Evolutionary conservation across 2,329 filamentous ascomycete species (phyloP).

Genomic region (Penicillium sp.): DNA sequence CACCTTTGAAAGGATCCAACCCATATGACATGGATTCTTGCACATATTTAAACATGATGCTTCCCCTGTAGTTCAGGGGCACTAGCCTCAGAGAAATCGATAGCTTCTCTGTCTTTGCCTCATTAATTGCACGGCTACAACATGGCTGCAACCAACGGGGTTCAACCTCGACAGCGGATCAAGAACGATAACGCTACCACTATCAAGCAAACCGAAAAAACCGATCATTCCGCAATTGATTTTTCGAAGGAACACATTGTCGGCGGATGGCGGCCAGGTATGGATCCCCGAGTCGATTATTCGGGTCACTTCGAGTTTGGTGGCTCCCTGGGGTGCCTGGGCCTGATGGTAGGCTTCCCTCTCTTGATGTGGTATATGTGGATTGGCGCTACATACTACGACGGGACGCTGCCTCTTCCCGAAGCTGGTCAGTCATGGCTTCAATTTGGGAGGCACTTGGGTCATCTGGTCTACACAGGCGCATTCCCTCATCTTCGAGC

Average conservation of each 20-base stretch:
- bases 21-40: neutral
- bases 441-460: conserved; percentile 73
- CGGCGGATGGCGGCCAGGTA: conserved; percentile 29
- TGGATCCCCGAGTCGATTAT: conserved; percentile 31
- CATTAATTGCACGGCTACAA: neutral
- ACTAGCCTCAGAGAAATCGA: neutral
- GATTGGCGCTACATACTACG: conserved; percentile 89
- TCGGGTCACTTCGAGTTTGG: conserved; percentile 72
- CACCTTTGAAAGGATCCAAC: neutral
- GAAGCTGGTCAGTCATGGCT: conserved; percentile 63
- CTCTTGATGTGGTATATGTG: conserved; percentile 98
- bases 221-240: conserved; percentile 2
- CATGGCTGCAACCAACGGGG: conserved; percentile 10
- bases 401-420: conserved; percentile 75
- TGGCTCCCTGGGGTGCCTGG: conserved; percentile 72
- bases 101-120: neutral
- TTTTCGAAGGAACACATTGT: conserved; percentile 26
- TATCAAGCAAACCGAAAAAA: neutral
- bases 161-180: conserved; percentile 8
- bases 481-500: conserved; percentile 80
- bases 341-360: conserved; percentile 90
- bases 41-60: neutral
- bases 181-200: neutral
- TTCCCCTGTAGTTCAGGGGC: neutral
- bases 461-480: conserved; percentile 72